Percentiles rank a stretch among this genome's conserved stretches.
Evolutionary conservation across 257 asterid species (phyloP).

Genomic region (Solanum chiquidenum): DNA sequence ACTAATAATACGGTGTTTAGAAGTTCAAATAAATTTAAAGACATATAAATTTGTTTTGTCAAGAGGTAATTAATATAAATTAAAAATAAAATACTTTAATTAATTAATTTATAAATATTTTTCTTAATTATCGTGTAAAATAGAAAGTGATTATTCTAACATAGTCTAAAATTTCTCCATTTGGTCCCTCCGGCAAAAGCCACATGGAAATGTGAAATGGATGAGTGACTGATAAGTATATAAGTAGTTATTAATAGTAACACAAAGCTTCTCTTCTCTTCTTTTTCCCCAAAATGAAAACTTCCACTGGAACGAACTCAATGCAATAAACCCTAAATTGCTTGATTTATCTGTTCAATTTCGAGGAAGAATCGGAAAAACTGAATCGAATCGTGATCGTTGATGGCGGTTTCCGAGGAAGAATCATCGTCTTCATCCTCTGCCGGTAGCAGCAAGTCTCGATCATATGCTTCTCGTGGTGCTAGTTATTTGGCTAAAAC

Average conservation of each 20-base stretch:
- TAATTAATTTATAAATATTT: too few relatives aligned
- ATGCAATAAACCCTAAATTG: not conserved
- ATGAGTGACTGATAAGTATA: not conserved
- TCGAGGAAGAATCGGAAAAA: not conserved
- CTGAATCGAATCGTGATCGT: not conserved
- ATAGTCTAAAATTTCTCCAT: not conserved
- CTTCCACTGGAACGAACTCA: not conserved
- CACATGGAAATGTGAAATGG: not conserved
- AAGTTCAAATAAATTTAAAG: too few relatives aligned
- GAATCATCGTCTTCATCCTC: constrained; percentile 55
- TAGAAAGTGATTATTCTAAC: too few relatives aligned
- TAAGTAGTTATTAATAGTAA: not conserved
- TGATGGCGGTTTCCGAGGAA: constrained; percentile 50
- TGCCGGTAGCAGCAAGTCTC: constrained; percentile 19
- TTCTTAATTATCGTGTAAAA: too few relatives aligned
- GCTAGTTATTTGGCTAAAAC: constrained; percentile 74
- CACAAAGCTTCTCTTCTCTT: not conserved
- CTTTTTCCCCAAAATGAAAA: not conserved
- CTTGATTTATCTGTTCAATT: not conserved
- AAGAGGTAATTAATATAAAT: too few relatives aligned
- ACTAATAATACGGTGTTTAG: not conserved
- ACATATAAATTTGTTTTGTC: too few relatives aligned
- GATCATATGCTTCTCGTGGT: constrained; percentile 25
- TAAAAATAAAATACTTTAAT: too few relatives aligned
- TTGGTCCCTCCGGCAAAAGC: not conserved